Percentiles rank a stretch among this genome's conserved stretches.
These are phyloP conservation scores for Aureobasidium sp. DNA, from an alignment of 2,329 filamentous ascomycete genomes.

Conservation along the genomic window DNA sequence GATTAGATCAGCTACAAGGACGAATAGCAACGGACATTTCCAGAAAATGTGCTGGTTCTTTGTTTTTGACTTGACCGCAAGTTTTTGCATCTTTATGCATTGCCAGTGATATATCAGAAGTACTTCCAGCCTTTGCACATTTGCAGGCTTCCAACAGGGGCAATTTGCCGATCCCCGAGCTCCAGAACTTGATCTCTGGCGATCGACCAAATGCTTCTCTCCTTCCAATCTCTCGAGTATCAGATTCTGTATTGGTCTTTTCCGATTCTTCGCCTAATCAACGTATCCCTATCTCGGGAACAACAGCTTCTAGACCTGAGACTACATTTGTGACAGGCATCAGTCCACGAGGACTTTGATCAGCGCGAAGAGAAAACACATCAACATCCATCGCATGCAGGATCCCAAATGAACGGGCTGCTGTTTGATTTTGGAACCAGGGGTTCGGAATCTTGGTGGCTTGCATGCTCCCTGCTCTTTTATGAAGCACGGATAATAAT, in stretches of 20 bases:
- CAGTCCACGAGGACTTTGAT: neutral
- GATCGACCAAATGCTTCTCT: neutral
- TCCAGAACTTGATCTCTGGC: neutral
- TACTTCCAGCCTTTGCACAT: neutral
- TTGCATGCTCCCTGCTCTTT: neutral
- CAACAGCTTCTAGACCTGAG: no score
- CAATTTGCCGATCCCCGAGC: neutral
- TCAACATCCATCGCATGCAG: neutral
- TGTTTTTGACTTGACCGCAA: neutral
- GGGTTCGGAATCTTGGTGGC: neutral
- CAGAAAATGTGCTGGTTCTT: neutral
- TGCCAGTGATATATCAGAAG: neutral
- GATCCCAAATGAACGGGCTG: neutral
- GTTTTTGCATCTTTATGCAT: neutral
- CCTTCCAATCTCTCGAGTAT: no score
- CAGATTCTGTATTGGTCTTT: no score
- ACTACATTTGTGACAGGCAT: no score
- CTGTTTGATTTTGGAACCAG: neutral
- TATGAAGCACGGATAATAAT: no score
- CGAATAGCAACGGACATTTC: neutral
- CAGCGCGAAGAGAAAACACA: neutral
- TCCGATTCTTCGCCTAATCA: no score
- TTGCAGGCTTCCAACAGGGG: neutral
- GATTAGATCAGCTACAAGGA: neutral
- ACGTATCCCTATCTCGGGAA: no score